Percentiles rank a stretch among this genome's conserved stretches.
phyloP scores from a whole-genome alignment of 768 basidiomycete genomes.

The Pleurotus djamor region DNA sequence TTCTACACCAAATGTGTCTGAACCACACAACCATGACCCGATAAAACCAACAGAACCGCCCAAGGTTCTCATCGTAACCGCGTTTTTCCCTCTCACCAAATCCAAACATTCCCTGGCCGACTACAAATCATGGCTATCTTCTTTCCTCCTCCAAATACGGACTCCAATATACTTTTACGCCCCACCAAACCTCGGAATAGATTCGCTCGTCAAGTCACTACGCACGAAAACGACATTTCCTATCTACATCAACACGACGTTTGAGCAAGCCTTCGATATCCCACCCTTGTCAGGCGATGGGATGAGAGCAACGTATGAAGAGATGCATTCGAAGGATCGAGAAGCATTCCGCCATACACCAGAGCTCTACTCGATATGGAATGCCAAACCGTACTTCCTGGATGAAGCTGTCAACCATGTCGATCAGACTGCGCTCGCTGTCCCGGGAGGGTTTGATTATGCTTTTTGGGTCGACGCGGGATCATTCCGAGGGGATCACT shows the following conservation, averaged over 20 bases:
- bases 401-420: conserved; percentile 28
- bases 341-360: conserved; percentile 40
- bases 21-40: neutral
- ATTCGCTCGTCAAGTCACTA: conserved; percentile 23
- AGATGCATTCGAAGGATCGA: conserved; percentile 43
- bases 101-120: conserved; percentile 48
- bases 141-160: conserved; percentile 40
- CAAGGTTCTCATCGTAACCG: conserved; percentile 50
- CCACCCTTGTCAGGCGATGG: conserved; percentile 34
- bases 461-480: conserved; percentile 61
- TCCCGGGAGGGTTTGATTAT: conserved; percentile 37
- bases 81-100: conserved; percentile 48
- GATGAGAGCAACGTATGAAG: conserved; percentile 28
- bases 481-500: conserved; percentile 44
- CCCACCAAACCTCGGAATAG: conserved; percentile 29
- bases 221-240: conserved; percentile 25
- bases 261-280: conserved; percentile 41
- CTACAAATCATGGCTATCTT: conserved; percentile 40
- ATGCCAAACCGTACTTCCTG: conserved; percentile 50
- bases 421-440: neutral
- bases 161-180: conserved; percentile 58
- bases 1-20: neutral
- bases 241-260: conserved; percentile 43
- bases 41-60: neutral
- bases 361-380: conserved; percentile 55